Conservation (phyloP, 2,329 filamentous ascomycete species). For the Rosellinia necatrix region DNA sequence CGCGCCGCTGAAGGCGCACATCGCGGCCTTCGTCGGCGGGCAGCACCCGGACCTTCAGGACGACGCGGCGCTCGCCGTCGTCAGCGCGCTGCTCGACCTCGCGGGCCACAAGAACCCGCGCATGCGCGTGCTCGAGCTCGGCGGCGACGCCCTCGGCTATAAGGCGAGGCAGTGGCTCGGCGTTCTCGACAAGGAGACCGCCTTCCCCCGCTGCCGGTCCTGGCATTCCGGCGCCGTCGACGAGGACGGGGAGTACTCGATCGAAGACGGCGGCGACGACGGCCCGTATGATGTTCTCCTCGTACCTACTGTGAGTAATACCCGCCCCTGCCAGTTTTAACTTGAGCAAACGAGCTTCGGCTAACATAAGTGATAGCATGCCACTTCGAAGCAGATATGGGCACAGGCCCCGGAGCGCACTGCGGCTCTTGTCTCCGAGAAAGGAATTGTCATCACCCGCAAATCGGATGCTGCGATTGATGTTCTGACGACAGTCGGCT, state of each 20-base stretch:
- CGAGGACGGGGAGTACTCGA: background rate
- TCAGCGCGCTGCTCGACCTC: background rate
- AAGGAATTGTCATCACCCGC: background rate
- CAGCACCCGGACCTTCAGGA: background rate
- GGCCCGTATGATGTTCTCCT: background rate
- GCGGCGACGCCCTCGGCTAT: background rate
- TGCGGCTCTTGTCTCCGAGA: background rate
- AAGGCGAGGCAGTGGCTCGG: background rate
- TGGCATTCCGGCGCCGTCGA: background rate
- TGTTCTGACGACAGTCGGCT: background rate
- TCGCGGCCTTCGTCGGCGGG: background rate
- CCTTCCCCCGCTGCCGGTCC: background rate
- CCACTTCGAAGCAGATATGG: background rate
- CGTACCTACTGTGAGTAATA: background rate
- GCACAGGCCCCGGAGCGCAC: background rate
- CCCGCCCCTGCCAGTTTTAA: background rate
- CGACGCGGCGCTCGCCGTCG: background rate
- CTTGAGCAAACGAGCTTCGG: background rate
- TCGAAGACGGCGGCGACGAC: background rate
- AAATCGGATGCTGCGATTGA: background rate
- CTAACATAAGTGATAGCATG: background rate
- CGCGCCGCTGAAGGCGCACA: background rate
- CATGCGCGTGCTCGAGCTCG: background rate
- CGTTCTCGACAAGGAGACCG: background rate
- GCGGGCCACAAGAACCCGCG: slow-evolving; percentile 12